Evolutionary conservation across 345 rosid species (phyloP).

Genomic region (Euphorbia tirucalli): DNA sequence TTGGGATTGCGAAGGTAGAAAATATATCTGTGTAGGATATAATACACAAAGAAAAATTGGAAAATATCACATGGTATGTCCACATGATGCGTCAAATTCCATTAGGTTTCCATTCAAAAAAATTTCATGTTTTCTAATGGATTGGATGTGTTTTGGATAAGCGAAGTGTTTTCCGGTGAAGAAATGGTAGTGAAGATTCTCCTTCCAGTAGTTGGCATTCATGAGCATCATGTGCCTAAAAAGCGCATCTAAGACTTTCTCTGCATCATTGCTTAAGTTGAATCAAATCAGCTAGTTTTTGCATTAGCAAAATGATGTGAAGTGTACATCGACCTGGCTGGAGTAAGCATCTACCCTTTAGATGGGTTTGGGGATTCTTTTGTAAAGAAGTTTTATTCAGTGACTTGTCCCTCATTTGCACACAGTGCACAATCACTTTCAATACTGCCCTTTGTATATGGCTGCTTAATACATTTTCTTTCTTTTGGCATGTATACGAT

Average conservation of each 20-base stretch:
- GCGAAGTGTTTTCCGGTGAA: too few species aligned
- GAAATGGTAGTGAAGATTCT: too few species aligned
- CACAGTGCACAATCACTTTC: not conserved
- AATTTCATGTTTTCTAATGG: not conserved
- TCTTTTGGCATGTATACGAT: not conserved
- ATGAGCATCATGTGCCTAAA: not conserved
- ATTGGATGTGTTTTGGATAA: not conserved
- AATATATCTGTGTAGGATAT: not conserved
- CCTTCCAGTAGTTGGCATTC: not conserved
- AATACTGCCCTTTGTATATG: not conserved
- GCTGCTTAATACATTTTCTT: not conserved
- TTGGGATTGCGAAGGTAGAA: not conserved
- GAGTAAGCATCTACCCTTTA: not conserved
- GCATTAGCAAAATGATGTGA: not conserved
- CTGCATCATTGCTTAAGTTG: not conserved
- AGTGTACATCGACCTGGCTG: not conserved
- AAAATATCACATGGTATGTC: too few species aligned
- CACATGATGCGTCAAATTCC: not conserved
- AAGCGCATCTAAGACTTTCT: not conserved
- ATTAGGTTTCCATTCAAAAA: not conserved
- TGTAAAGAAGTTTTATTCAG: not conserved
- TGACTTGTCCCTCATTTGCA: not conserved
- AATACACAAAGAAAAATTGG: too few species aligned
- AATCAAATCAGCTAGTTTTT: not conserved
- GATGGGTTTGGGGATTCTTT: not conserved